Conservation (phyloP, 1,284 basidiomycete species). For the Schizophyllum commune region DNA sequence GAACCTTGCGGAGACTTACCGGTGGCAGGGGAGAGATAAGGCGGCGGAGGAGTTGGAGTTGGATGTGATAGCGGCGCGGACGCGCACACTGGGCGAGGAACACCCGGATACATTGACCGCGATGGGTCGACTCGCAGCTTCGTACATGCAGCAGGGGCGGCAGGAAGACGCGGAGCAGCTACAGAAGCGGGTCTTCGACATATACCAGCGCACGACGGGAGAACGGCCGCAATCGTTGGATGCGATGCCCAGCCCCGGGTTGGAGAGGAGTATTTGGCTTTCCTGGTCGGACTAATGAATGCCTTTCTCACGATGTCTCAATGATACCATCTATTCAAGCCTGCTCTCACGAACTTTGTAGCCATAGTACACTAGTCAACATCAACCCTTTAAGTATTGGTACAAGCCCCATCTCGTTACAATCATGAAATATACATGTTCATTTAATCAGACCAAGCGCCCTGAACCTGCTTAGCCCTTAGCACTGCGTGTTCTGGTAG, state of each 20-base stretch:
- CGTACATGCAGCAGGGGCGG: constrained; percentile 1
- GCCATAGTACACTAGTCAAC: too few relatives aligned
- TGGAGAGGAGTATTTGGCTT: neutral
- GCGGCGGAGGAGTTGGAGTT: constrained; percentile 1
- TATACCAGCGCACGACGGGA: neutral
- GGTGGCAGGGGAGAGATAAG: neutral
- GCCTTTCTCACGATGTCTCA: too few relatives aligned
- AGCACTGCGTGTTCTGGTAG: constrained; percentile 22
- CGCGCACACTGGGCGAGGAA: neutral
- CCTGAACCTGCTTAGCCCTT: neutral
- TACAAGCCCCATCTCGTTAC: too few relatives aligned
- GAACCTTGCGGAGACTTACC: neutral
- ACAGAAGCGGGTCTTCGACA: neutral
- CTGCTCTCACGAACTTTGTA: too few relatives aligned
- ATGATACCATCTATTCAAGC: too few relatives aligned
- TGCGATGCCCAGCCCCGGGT: neutral
- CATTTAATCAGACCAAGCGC: neutral
- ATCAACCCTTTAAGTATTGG: too few relatives aligned
- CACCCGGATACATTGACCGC: constrained; percentile 4
- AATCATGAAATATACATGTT: too few relatives aligned
- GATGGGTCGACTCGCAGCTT: neutral
- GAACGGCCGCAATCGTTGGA: neutral
- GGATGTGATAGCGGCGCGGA: neutral
- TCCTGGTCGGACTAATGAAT: neutral
- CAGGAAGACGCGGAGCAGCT: neutral